Conservation (phyloP, 2,329 filamentous ascomycete species). For the Aspergillus sp. region DNA sequence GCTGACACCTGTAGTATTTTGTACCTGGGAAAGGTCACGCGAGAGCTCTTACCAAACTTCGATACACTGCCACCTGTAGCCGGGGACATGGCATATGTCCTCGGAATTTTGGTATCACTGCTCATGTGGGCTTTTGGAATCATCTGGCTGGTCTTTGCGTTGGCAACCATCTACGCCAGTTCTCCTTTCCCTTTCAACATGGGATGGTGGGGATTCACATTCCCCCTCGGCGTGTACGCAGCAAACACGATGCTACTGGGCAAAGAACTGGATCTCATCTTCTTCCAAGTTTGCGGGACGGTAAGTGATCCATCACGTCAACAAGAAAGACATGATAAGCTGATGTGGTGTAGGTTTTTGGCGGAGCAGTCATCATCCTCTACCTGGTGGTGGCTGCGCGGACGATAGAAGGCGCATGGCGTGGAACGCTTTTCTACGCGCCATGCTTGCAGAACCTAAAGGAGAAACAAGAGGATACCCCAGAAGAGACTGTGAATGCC, state of each 20-base stretch:
- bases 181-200: slow-evolving; percentile 56
- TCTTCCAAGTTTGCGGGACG: slow-evolving; percentile 55
- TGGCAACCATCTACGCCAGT: slow-evolving; percentile 44
- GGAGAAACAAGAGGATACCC: slow-evolving; percentile 17
- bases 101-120: slow-evolving; percentile 54
- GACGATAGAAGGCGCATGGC: slow-evolving; percentile 46
- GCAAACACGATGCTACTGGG: slow-evolving; percentile 40
- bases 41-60: slow-evolving; percentile 40
- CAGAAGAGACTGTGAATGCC: neutral
- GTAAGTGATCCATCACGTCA: slow-evolving; percentile 17
- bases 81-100: slow-evolving; percentile 58
- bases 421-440: slow-evolving; percentile 49
- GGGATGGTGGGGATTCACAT: slow-evolving; percentile 61
- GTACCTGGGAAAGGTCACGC: slow-evolving; percentile 47
- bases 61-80: slow-evolving; percentile 38
- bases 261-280: slow-evolving; percentile 48
- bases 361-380: slow-evolving; percentile 47
- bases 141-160: slow-evolving; percentile 55
- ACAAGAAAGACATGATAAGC: no score
- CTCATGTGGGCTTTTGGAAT: slow-evolving; percentile 59
- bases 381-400: slow-evolving; percentile 51
- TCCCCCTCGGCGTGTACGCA: slow-evolving; percentile 53
- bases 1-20: slow-evolving; percentile 40
- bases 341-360: slow-evolving; percentile 38
- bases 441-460: slow-evolving; percentile 46